phyloP scores from a whole-genome alignment of 2,329 filamentous ascomycete genomes.

The Verticillium nubilum region DNA sequence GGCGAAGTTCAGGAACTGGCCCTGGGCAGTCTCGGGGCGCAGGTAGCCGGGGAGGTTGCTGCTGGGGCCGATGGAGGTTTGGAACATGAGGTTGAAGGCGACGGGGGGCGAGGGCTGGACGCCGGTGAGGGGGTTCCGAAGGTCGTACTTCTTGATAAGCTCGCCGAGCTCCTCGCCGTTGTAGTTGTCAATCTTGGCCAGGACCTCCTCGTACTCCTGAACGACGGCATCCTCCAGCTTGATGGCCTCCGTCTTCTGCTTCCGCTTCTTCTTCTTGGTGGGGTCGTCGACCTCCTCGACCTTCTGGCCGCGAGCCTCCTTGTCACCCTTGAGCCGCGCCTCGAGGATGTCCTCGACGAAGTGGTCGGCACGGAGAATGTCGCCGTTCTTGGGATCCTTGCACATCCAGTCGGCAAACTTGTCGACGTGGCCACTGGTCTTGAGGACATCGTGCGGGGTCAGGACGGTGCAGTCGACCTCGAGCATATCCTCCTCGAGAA shows the following conservation, averaged over 20 bases:
- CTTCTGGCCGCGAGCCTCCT: conserved; percentile 82
- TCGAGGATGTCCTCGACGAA: conserved; percentile 93
- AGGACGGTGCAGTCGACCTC: conserved; percentile 92
- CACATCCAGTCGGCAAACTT: conserved; percentile 99
- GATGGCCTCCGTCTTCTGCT: conserved; percentile 69
- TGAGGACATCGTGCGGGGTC: conserved; percentile 88
- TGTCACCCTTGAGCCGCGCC: conserved; percentile 79
- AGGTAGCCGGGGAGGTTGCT: conserved; percentile 81
- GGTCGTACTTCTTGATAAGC: conserved; percentile 85
- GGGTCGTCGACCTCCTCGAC: conserved; percentile 63
- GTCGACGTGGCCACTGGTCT: conserved; percentile 94
- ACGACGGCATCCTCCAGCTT: conserved; percentile 84
- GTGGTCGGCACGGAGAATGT: conserved; percentile 94
- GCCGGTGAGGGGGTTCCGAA: conserved; percentile 80
- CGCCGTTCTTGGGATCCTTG: conserved; percentile 95
- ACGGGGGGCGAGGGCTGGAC: conserved; percentile 74
- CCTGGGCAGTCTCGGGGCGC: conserved; percentile 92
- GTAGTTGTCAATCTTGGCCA: conserved; percentile 95
- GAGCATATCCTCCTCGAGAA: conserved; percentile 90
- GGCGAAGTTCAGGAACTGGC: conserved; percentile 94
- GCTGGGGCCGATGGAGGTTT: conserved; percentile 89
- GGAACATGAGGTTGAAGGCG: conserved; percentile 98
- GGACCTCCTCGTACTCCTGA: conserved; percentile 82
- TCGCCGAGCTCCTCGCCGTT: conserved; percentile 78
- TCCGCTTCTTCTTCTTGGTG: conserved; percentile 85